Base-by-base conservation (phyloP, 2,329 filamentous ascomycete species). In the Parastagonospora avenae region DNA sequence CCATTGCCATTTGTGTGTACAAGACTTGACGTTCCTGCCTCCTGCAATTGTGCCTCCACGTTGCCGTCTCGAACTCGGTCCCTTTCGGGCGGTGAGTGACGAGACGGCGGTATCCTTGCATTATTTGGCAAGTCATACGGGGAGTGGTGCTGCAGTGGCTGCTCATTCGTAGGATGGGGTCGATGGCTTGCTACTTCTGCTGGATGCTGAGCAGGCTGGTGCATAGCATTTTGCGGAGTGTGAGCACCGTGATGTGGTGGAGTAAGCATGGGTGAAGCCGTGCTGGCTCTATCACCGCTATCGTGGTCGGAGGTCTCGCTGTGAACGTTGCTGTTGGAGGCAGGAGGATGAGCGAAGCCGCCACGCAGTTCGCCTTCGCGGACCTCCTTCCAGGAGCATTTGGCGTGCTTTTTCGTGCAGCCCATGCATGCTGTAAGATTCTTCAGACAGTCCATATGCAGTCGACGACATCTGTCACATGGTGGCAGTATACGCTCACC, bases 351-450 rank as follows among this genome's bases (percentile, higher is more conserved):
- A 1, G 64, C 50, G 29, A 64, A 67, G n/a, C 48, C 53, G 30
- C 65, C 64, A 12, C 67, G 66, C 31, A 85, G 57, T 62, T 96
- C 92, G 2, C 88, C 87, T 29, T 90, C 85, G 12, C 85, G 86
- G n/a, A 94, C 84, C 38, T 89, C 85, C 60, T 87, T 89, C 91
- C 91, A 96, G 11, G 86, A 87, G 71, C 91, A 96, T 64, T 92
- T 92, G 15, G 90, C 90, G 69, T 96, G 91, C 70, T 95, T 95
- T 71, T 90, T 92, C 0, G 91, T 95, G 72, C 91, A 96, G 16
- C 90, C 91, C 72, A 88, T 85, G 67, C 92, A 96, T 8, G 91
- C 90, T 0, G 91, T 95, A 33, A 94, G 79, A 56, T 96, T 90
- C 74, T 95, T 95, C 41, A 92, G 78, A 55, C 91, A 96, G 50